Conservation (phyloP, 176 grass and related monocot species). For the Raddia guianensis region DNA sequence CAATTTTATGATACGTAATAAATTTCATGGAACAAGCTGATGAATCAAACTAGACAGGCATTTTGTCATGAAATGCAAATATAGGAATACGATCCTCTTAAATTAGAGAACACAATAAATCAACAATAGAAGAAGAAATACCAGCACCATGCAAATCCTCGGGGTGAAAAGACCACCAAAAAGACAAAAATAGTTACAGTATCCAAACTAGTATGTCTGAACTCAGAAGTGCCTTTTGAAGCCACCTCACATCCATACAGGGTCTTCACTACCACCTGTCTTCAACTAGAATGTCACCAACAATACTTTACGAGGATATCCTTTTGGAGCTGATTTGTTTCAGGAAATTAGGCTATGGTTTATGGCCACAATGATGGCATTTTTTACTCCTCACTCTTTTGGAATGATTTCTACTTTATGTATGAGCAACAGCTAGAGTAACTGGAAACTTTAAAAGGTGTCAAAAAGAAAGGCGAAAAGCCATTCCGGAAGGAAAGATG, state of each 20-base stretch:
- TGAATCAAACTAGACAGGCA: not conserved
- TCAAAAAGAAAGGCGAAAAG: slow-evolving; percentile 9
- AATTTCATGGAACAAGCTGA: not conserved
- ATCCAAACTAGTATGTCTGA: not conserved
- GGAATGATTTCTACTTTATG: not conserved
- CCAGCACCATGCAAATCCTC: not conserved
- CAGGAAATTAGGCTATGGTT: not conserved
- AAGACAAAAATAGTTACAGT: not conserved
- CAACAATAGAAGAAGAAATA: not conserved
- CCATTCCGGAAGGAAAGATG: slow-evolving; percentile 15
- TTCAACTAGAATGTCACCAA: slow-evolving; percentile 12
- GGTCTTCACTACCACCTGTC: not conserved
- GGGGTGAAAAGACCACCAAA: not conserved
- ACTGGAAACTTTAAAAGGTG: slow-evolving; percentile 7
- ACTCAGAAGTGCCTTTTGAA: slow-evolving; percentile 1
- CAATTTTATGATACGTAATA: not conserved
- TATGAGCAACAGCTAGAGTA: slow-evolving; percentile 12
- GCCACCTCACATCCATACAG: slow-evolving; percentile 13
- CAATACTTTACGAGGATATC: not conserved
- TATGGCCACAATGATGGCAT: not conserved
- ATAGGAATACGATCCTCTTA: slow-evolving; percentile 4
- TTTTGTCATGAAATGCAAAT: not conserved
- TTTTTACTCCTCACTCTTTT: not conserved
- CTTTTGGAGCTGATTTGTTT: not conserved
- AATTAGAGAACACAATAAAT: not conserved